Conservation (phyloP, 2,329 filamentous ascomycete genomes). For the Fonsecaea pedrosoi region DNA sequence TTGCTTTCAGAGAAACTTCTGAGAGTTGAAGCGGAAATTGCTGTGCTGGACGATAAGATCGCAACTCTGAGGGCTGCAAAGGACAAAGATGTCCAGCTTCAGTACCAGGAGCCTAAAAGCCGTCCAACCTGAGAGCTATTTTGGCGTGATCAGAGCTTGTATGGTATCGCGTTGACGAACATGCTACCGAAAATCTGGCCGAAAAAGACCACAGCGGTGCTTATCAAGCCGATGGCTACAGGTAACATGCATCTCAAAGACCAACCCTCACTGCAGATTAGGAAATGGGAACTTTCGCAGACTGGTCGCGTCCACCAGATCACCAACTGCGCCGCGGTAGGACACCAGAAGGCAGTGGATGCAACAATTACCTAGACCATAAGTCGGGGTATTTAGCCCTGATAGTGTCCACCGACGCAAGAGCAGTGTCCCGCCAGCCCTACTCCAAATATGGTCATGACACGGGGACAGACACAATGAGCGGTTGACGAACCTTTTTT, state of each 20-base stretch:
- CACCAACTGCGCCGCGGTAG: not conserved
- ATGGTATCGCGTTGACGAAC: not conserved
- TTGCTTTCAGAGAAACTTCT: conserved; percentile 75
- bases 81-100: conserved; percentile 5
- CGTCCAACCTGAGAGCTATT: conserved; percentile 5
- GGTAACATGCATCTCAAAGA: not conserved
- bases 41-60: conserved; percentile 78
- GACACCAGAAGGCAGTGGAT: not conserved
- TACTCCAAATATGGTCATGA: not conserved
- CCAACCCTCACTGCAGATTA: not conserved
- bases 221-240: not conserved
- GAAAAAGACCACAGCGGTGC: not conserved
- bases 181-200: not conserved
- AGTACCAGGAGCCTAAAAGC: not conserved
- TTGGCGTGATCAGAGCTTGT: not conserved
- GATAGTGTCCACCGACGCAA: not conserved
- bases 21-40: conserved; percentile 76
- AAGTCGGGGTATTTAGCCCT: not conserved
- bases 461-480: not conserved
- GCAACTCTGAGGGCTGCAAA: conserved; percentile 46
- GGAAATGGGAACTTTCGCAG: not conserved
- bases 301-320: not conserved
- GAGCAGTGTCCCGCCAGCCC: not conserved
- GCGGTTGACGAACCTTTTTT: not conserved
- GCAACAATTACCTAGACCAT: not conserved